Evolutionary conservation across 495 filamentous ascomycete species (phyloP).

Genomic region (Annulohypoxylon bovei): DNA sequence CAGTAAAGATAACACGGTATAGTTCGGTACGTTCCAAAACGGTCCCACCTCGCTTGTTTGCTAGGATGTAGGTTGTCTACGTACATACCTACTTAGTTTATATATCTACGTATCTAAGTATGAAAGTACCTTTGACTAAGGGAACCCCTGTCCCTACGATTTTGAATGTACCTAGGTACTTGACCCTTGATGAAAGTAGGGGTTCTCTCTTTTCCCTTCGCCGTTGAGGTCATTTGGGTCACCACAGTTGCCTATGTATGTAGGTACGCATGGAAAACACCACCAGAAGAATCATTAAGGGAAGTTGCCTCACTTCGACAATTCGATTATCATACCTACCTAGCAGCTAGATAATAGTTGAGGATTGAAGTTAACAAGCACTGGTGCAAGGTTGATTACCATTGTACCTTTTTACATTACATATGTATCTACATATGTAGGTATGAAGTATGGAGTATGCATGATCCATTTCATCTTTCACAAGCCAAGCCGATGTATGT

Average conservation of each 20-base stretch:
- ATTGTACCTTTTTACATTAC: background rate
- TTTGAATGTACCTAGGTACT: background rate
- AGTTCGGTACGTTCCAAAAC: background rate
- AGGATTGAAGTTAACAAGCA: background rate
- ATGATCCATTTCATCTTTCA: background rate
- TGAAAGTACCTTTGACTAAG: background rate
- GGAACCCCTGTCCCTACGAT: background rate
- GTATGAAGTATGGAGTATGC: background rate
- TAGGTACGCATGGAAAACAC: background rate
- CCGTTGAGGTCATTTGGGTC: conserved; percentile 10
- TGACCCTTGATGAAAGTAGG: background rate
- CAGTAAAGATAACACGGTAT: conserved; percentile 32
- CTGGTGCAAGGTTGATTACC: background rate
- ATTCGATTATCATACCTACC: too few relatives aligned
- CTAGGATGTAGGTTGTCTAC: background rate
- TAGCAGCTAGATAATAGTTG: background rate
- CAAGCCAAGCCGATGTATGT: background rate
- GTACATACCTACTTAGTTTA: background rate
- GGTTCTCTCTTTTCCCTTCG: background rate
- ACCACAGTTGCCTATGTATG: background rate
- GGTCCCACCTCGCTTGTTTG: conserved; percentile 3
- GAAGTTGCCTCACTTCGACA: background rate
- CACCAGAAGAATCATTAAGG: background rate
- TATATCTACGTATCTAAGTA: background rate
- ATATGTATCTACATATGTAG: background rate